phyloP scores from a whole-genome alignment of 768 basidiomycete species.

The Pisolithus microcarpus region DNA sequence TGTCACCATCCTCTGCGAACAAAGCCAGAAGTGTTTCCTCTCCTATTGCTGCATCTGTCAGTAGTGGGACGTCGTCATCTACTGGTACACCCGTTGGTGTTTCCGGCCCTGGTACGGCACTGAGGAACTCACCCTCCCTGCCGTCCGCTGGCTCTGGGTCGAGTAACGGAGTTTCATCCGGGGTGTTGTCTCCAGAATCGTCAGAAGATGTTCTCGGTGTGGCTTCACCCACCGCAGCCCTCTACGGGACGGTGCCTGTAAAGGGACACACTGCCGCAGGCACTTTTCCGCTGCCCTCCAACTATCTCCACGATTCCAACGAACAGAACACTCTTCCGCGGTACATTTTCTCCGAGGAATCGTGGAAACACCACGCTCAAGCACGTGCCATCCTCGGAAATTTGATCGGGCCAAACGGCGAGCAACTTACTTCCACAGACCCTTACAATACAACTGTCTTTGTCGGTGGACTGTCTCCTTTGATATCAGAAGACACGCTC shows the following conservation, averaged over 20 bases:
- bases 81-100: constrained; percentile 29
- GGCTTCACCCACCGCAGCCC: constrained; percentile 38
- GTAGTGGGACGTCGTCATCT: constrained; percentile 17
- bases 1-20: constrained; percentile 39
- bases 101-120: constrained; percentile 41
- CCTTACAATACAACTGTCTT: constrained; percentile 97
- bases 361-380: constrained; percentile 80
- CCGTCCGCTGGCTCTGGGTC: constrained; percentile 45
- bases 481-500: constrained; percentile 87
- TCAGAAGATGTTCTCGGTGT: constrained; percentile 50
- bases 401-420: constrained; percentile 79
- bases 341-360: constrained; percentile 63
- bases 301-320: constrained; percentile 39
- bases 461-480: constrained; percentile 81
- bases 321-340: constrained; percentile 38
- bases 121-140: constrained; percentile 46
- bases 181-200: constrained; percentile 40
- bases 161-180: constrained; percentile 41
- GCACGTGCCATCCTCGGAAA: constrained; percentile 78
- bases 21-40: constrained; percentile 64
- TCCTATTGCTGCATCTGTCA: constrained; percentile 46
- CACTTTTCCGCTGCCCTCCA: constrained; percentile 24
- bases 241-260: constrained; percentile 35
- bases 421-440: constrained; percentile 81
- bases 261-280: constrained; percentile 19